A percentile compares a stretch with the other conserved stretches of the same genome.
These are phyloP conservation scores for Cyberlindnera maclurae DNA, from an alignment of 805 yeast genomes.

Conservation along the genomic window DNA sequence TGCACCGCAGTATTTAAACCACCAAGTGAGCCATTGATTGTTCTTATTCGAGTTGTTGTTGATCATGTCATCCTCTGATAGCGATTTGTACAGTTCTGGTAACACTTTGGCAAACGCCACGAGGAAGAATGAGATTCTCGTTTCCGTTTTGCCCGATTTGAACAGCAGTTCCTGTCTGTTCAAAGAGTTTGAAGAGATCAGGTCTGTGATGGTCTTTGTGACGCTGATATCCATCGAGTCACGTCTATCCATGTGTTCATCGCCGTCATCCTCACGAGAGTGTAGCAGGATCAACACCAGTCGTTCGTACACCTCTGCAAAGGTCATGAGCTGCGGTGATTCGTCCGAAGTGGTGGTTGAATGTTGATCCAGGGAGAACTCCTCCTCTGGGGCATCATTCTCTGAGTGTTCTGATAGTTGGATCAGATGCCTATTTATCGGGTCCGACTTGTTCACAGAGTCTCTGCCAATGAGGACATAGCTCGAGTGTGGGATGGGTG, in stretches of 20 bases:
- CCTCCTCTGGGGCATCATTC: neutral
- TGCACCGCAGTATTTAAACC: conserved; percentile 88
- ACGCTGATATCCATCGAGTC: conserved; percentile 7
- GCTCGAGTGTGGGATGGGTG: conserved; percentile 32
- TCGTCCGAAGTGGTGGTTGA: conserved; percentile 15
- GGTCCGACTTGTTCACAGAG: conserved; percentile 11
- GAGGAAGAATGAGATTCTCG: conserved; percentile 61
- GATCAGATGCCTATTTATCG: conserved; percentile 17
- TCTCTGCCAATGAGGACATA: conserved; percentile 22
- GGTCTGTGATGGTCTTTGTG: conserved; percentile 12
- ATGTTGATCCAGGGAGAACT: conserved; percentile 6
- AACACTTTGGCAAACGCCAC: conserved; percentile 51
- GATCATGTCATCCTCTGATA: conserved; percentile 74
- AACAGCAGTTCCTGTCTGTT: conserved; percentile 34
- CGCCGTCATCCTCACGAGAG: conserved; percentile 19
- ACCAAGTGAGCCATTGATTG: conserved; percentile 91
- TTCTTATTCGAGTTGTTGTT: conserved; percentile 44
- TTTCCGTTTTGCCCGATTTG: conserved; percentile 51
- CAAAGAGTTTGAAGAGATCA: conserved; percentile 13
- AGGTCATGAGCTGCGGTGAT: conserved; percentile 31
- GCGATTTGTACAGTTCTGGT: conserved; percentile 71
- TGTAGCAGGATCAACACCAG: conserved; percentile 69
- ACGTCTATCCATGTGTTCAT: conserved; percentile 4
- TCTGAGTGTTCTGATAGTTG: conserved; percentile 19
- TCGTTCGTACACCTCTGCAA: conserved; percentile 68